Evolutionary conservation across 2,329 filamentous ascomycete genomes (phyloP), one percentile per base, ranked within the genome.

Genomic region (Balansia obtecta): DNA sequence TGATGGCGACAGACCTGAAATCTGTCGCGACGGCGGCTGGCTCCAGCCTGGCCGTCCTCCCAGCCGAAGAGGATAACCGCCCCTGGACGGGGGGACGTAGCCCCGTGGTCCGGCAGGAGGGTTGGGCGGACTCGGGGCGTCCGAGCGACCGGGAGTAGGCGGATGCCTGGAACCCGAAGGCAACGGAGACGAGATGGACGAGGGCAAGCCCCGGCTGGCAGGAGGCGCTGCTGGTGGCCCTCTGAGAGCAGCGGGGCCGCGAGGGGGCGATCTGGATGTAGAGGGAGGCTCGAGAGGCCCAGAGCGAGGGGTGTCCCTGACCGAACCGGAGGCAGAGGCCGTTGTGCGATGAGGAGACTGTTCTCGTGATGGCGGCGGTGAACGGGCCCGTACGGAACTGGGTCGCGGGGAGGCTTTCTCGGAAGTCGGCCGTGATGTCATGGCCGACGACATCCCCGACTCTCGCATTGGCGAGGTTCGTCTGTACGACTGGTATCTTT

Each of bases 51-150:
- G 70, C 49, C 76, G 69, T 46, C 71, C 68, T 45, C 70, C 68
- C 32, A 71, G 68, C 27, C 76, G 72, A 8, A 67, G 54, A 20
- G 63, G 55, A 52, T 70, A 78, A 2, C 71, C 67, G 41, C 74
- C 71, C 46, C 72, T 67, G 10, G 60, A 54, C 4, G 72, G 61
- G 5, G 73, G 62, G 2, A 75, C 67, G 53, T 78, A 80, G 34
- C 76, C 76, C 54, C 77, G 68, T 2, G 77, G 77, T 0, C 77
- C 77, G 6, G 75, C 68, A 9, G 77, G 77, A 0, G 76, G 75
- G 16, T 70, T 68, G 1, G 71, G 70, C 8, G 74, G 73, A 53
- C 71, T 75, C 5, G 66, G 64, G 8, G 65, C 65, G 16, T 70
- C 72, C 16, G 68, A 59, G 27, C 68, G 63, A 39, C 55, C 63